Conservation (phyloP, 139 green algal genomes). For the Chlorella sorokiniana region DNA sequence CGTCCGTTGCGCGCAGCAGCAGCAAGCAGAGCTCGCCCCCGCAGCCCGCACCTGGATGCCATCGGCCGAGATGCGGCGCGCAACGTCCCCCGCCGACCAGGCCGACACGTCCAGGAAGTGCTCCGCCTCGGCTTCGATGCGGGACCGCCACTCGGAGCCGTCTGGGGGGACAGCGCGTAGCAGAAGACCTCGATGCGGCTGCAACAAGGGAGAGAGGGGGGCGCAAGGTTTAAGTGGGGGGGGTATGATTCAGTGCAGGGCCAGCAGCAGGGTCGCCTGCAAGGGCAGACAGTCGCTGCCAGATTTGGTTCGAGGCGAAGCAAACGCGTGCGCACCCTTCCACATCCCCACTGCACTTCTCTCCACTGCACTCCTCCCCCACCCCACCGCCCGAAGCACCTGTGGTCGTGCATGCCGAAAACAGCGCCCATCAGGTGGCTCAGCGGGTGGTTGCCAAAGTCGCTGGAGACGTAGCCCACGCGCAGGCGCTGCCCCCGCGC, state of each 20-base stretch:
- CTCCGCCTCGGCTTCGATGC: constrained; percentile 78
- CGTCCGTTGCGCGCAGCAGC: neutral
- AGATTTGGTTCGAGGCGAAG: too few relatives aligned
- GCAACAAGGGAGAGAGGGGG: neutral
- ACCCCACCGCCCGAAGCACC: neutral
- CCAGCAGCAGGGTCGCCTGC: too few relatives aligned
- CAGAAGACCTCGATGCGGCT: constrained; percentile 79
- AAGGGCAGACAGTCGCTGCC: too few relatives aligned
- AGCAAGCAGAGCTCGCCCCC: neutral
- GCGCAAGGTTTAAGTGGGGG: neutral
- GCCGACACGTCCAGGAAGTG: constrained; percentile 82
- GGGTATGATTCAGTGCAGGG: neutral
- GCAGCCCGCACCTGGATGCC: constrained; percentile 68
- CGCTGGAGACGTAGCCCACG: constrained; percentile 81
- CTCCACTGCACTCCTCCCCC: too few relatives aligned
- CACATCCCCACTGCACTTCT: too few relatives aligned
- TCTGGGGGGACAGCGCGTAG: constrained; percentile 86
- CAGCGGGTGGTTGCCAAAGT: constrained; percentile 95
- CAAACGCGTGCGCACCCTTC: too few relatives aligned
- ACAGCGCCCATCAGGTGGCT: constrained; percentile 90
- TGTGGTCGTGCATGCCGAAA: constrained; percentile 85
- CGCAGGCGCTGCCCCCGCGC: constrained; percentile 56
- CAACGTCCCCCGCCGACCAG: constrained; percentile 60
- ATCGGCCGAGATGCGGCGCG: constrained; percentile 67
- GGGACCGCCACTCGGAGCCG: constrained; percentile 72